Conservation (phyloP, 257 asterid genomes). For the Coffea canephora region DNA sequence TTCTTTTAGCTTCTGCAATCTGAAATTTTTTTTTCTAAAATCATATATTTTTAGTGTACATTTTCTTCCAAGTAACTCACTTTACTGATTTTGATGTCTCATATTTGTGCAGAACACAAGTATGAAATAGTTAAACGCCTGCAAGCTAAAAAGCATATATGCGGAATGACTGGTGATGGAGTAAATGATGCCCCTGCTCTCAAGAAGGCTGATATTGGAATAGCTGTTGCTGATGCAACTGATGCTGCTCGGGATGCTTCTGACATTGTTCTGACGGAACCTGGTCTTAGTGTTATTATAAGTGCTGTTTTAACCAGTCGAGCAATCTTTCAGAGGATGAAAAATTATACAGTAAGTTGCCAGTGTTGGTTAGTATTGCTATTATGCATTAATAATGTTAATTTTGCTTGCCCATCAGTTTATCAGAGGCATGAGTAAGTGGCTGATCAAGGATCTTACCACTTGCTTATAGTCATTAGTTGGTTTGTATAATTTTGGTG, state of each 20-base stretch:
- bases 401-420: not conserved
- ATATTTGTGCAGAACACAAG: conserved; percentile 33
- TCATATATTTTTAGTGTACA: too few relatives aligned
- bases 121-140: conserved; percentile 46
- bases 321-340: conserved; percentile 55
- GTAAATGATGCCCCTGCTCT: conserved; percentile 54
- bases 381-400: too few relatives aligned
- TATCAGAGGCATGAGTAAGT: not conserved
- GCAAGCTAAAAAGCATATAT: conserved; percentile 47
- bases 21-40: too few relatives aligned
- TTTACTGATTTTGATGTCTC: not conserved
- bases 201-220: conserved; percentile 50
- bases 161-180: conserved; percentile 58
- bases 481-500: too few relatives aligned
- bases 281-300: conserved; percentile 46
- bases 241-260: conserved; percentile 55
- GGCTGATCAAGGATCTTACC: too few relatives aligned
- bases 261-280: conserved; percentile 43
- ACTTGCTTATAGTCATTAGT: too few relatives aligned
- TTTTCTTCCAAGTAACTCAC: too few relatives aligned
- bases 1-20: too few relatives aligned
- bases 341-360: conserved; percentile 47
- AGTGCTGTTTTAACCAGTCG: conserved; percentile 49
- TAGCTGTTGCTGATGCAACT: conserved; percentile 53
- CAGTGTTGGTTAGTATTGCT: too few relatives aligned